Evolutionary conservation across 1,284 basidiomycete species (phyloP), one percentile per base, ranked within the genome.

Genomic region (Naganishia sp.): DNA sequence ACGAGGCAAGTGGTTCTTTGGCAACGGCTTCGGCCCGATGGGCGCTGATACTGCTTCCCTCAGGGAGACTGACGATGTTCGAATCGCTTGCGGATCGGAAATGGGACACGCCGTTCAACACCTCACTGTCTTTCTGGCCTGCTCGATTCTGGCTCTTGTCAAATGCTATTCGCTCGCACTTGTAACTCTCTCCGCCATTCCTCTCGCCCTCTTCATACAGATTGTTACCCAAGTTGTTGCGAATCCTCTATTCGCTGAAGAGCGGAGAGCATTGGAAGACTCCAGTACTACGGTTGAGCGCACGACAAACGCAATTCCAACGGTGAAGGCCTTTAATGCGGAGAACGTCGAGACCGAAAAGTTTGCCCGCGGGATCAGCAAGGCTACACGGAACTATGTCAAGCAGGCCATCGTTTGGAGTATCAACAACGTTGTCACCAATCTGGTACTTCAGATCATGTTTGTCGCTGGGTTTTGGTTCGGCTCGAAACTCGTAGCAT

Each of bases 391-490:
- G 33, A 76, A 78, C 16, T 77, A 81, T 57, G 71, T 77, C 45
- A 70, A 71, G 28, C 84, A 90, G 70, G 86, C 87, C 63, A 75
- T 83, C 21, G 83, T 94, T 18, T 97, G 92, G 91, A 90, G 88
- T 5, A 48, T 87, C 45, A 87, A 88, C 9, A 81, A 85, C 3
- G 89, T 87, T 31, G 68, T 87, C 5, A 85, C 84, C 11, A 90
- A 94, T 74, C 90, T 92, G 75, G 82, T 90, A 56, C 86, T 89
- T 70, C 88, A 95, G 82, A 84, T 86, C 43, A 97, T 96, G 86
- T 98, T 98, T 80, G 92, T 98, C 11, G 90, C 94, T 74, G 94
- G 90, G 1, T 98, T 98, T 80, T 97, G 94, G 91, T 98, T 90
- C 77, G 96, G 95, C 15, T 86, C 89, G 2, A 88, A 90, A 74